Base-by-base conservation (phyloP, 352 stramenopile species). In the Phytophthora multivora region DNA sequence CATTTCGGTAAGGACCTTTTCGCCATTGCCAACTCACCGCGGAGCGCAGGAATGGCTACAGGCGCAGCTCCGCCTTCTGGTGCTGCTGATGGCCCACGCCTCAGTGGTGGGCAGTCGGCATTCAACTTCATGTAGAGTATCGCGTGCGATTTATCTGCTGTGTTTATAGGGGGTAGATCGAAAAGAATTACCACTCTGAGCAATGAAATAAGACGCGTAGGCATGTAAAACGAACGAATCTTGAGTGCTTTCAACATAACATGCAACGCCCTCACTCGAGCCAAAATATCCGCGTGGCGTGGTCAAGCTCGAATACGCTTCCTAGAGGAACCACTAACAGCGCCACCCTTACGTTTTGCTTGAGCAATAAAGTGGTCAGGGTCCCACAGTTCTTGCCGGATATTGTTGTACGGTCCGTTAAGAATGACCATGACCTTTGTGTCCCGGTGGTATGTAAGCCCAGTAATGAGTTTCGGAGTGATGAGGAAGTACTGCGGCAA, bases 401-500 rank as follows among this genome's bases (percentile, higher is more conserved):
- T 79, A 23, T 86, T 87, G 73, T 95, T 95, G 63, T 80, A 95
- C 11, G 86, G 78, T 0, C 88, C 88, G 50, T 96, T 96, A 11
- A 95, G 60, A 63, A 96, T 95, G 51, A 96, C 69, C 73, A 95
- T 86, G 19, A 96, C 85, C 59, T 91, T 95, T 0, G 86, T 95
- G 69, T 96, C 88, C 23, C 78, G 85, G 50, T 96, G 88, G 59
- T 95, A 96, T 26, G 76, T 59, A 16, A 96, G 71, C 0, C 83
- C 86, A 6, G 83, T 93, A 62, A 96, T 94, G 30, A 96, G 84
- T 66, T 96, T 96, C 23, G 88, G 88, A 28, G 88, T 95, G 59
- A 96, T 94, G 40, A 96, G 68, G 69, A 96, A 96, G 48, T 96
- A 96, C 61, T 96, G 88, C 13, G 88, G 86, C 39, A 95, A 35